These are phyloP conservation scores for Comarum palustre DNA, from an alignment of 306 rosid genomes.

Conservation along the genomic window DNA sequence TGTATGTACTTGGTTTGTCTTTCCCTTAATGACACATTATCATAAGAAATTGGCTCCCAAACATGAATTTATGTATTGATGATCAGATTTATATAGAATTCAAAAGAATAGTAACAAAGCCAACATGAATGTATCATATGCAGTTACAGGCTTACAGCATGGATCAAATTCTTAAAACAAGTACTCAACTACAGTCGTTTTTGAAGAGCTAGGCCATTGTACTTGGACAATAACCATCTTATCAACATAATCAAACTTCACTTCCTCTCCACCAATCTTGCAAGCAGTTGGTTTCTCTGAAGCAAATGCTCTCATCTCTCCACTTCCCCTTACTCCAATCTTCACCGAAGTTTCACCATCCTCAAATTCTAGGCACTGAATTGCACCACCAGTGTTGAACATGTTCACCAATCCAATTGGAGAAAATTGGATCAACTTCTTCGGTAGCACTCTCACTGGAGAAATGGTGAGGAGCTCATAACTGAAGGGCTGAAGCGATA, in stretches of 20 bases:
- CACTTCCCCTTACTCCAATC: slow-evolving; percentile 48
- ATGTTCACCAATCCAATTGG: slow-evolving; percentile 67
- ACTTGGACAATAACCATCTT: slow-evolving; percentile 45
- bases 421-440: slow-evolving; percentile 43
- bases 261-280: slow-evolving; percentile 43
- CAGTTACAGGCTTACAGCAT: not conserved
- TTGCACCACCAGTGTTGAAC: slow-evolving; percentile 67
- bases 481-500: slow-evolving; percentile 53
- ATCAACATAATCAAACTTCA: slow-evolving; percentile 46
- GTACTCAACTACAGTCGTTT: slow-evolving; percentile 41
- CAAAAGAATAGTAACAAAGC: no score
- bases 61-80: not conserved
- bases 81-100: no score
- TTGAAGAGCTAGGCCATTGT: slow-evolving; percentile 44
- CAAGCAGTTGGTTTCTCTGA: slow-evolving; percentile 51
- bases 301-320: slow-evolving; percentile 55
- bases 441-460: slow-evolving; percentile 33
- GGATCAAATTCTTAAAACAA: slow-evolving; percentile 36
- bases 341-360: slow-evolving; percentile 31
- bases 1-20: not conserved
- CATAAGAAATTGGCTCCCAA: not conserved
- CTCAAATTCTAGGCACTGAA: slow-evolving; percentile 42
- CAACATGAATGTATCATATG: not conserved
- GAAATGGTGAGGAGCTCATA: slow-evolving; percentile 57
- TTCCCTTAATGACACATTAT: not conserved